Percentiles rank a stretch among this genome's conserved stretches.
Conservation (phyloP, 257 asterid species). For the Prunella vulgaris region DNA sequence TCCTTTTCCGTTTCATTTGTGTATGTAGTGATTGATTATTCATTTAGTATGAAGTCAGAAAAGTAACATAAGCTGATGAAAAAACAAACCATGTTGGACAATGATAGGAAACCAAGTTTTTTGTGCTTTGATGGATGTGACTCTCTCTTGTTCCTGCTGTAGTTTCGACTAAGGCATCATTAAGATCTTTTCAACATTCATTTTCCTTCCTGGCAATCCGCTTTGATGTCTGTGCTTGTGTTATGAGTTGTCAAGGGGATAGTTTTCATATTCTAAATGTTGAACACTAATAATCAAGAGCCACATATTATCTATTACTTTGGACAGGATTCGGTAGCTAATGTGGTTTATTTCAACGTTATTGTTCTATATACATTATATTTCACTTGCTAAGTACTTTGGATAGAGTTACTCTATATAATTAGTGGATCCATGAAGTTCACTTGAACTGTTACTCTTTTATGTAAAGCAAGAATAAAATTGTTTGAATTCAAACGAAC, state of each 20-base stretch:
- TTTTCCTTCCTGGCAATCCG: not conserved
- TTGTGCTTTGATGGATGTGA: constrained; percentile 8
- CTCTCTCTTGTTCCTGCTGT: not conserved
- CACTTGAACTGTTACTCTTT: not conserved
- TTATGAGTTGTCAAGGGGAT: not conserved
- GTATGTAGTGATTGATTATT: not conserved
- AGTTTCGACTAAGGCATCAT: not conserved
- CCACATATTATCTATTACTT: not conserved
- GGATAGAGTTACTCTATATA: not conserved
- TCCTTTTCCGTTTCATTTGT: not conserved
- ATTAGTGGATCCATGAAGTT: not conserved
- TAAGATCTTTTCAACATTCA: not conserved
- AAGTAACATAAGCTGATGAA: not conserved
- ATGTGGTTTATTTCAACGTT: not conserved
- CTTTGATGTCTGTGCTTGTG: not conserved
- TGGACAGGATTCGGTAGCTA: not conserved
- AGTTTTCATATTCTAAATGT: not conserved
- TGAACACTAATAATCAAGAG: not conserved
- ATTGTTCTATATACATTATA: not conserved
- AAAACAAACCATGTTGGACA: not conserved
- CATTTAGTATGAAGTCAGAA: not conserved
- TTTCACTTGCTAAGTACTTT: not conserved
- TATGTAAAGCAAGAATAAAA: not conserved
- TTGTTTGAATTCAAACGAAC: not conserved
- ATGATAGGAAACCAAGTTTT: not conserved